phyloP scores from a whole-genome alignment of 139 green algal genomes.

The Tetradesmus obliquus region DNA sequence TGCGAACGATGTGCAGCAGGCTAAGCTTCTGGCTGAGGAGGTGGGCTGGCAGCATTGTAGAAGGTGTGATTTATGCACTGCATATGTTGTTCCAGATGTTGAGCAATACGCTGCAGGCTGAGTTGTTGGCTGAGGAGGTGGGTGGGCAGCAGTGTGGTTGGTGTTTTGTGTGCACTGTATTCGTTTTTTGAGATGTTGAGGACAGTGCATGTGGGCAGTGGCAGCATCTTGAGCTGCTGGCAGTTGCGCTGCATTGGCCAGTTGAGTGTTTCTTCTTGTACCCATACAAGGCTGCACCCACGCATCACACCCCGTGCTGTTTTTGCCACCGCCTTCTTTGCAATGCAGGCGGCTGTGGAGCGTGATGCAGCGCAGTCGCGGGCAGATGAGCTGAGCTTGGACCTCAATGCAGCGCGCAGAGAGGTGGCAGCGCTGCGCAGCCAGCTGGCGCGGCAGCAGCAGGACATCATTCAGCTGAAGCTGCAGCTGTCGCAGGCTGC shows the following conservation, averaged over 20 bases:
- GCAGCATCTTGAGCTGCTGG: not conserved
- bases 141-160: not conserved
- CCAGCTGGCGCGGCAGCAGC: not conserved
- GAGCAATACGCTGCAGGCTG: not conserved
- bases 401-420: not conserved
- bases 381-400: not conserved
- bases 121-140: conserved; percentile 10
- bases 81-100: no score
- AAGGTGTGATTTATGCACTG: no score
- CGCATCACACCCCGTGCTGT: no score
- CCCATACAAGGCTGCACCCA: no score
- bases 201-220: not conserved
- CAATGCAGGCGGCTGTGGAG: not conserved
- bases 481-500: not conserved
- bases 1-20: not conserved
- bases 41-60: no score
- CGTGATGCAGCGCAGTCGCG: not conserved
- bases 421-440: not conserved
- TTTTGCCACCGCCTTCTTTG: no score
- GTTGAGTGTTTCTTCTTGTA: no score
- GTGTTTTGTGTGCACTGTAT: no score
- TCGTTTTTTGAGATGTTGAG: not conserved
- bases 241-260: not conserved
- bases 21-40: not conserved
- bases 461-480: conserved; percentile 25